Evolutionary conservation across 331 rosid genomes (phyloP), one percentile per base, ranked within the genome.

Genomic region (Cydonia oblonga): DNA sequence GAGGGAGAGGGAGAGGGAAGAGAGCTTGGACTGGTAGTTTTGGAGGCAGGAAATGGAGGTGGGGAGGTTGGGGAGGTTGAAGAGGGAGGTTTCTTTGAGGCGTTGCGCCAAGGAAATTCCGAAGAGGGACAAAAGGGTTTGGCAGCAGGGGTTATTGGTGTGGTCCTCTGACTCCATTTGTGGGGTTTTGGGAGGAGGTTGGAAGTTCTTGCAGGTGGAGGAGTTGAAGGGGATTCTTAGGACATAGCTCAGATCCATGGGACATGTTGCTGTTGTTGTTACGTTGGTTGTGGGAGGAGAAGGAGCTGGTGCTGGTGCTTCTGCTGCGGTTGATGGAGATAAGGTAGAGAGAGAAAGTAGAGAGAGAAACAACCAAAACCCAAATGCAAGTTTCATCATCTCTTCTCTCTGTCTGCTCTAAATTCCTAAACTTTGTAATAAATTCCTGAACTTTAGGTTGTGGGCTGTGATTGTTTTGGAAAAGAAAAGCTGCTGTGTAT

Each of bases 61-160:
- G 33, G 68, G 49, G 26, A 84, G 79, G 66, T 87, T 63, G 2
- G 87, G 87, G 67, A 92, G 92, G 1, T 87, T 63, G 69, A 92
- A 92, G 11, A 52, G 64, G 4, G 93, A 77, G 19, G 97, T 92
- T 66, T 83, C 82, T 76, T 86, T 92, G 3, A 92, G 90, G 70
- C 79, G 92, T 57, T 79, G 84, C 19, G 96, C 59, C 18, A 90
- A 75, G 42, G 87, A 87, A 64, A 93, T 19, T 11, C 92, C 98
- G n/a, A 66, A 73, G 67, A 93, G 84, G 30, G 89, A 84, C 3
- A 89, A 38, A 1, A 90, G 77, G n/a, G 81, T 33, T 60, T 81
- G 84, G 82, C 98, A 93, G 52, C 97, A 90, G 6, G 75, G 46
- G 25, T 6, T 64, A 6, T 56, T 7, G 20, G n/a, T 4, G 73